A percentile compares a stretch with the other conserved stretches of the same genome.
Evolutionary conservation across 352 stramenopile species (phyloP).

Genomic region (Globisporangium camurandrum): DNA sequence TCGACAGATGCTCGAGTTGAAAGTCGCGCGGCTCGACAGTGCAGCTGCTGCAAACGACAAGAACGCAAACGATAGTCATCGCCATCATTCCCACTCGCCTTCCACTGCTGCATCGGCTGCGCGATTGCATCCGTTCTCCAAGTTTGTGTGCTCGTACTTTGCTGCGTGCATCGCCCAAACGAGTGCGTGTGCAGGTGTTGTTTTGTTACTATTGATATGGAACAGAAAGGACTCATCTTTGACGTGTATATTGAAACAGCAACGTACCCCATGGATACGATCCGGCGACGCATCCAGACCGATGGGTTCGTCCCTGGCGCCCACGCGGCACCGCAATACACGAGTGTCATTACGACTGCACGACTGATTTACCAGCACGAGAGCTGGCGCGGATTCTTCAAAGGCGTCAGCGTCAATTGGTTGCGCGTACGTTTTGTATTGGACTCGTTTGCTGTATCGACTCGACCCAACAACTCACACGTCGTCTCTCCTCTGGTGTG

Average conservation of each 20-base stretch:
- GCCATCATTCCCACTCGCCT: no score
- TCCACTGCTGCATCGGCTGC: constrained; percentile 4
- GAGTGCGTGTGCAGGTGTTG: no score
- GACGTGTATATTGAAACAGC: no score
- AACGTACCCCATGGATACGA: constrained; percentile 83
- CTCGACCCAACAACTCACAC: not conserved
- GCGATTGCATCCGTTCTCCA: constrained; percentile 60
- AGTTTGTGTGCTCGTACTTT: constrained; percentile 82
- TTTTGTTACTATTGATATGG: no score
- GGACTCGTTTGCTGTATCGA: no score
- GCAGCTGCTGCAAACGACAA: constrained; percentile 15
- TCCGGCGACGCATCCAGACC: constrained; percentile 75
- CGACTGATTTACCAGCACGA: constrained; percentile 66
- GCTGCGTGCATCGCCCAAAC: constrained; percentile 81
- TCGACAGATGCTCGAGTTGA: constrained; percentile 40
- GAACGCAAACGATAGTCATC: no score
- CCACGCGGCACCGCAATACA: constrained; percentile 46
- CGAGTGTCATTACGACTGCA: constrained; percentile 51
- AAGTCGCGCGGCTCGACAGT: constrained; percentile 24
- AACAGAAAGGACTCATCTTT: no score
- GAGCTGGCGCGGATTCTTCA: constrained; percentile 80
- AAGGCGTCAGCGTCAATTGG: constrained; percentile 84
- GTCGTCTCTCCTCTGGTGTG: constrained; percentile 2
- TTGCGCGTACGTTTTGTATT: constrained; percentile 49
- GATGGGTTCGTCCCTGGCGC: constrained; percentile 65